Evolutionary conservation across 176 grass and related monocot species (phyloP).

Genomic region (Miscanthus lutarioriparius): DNA sequence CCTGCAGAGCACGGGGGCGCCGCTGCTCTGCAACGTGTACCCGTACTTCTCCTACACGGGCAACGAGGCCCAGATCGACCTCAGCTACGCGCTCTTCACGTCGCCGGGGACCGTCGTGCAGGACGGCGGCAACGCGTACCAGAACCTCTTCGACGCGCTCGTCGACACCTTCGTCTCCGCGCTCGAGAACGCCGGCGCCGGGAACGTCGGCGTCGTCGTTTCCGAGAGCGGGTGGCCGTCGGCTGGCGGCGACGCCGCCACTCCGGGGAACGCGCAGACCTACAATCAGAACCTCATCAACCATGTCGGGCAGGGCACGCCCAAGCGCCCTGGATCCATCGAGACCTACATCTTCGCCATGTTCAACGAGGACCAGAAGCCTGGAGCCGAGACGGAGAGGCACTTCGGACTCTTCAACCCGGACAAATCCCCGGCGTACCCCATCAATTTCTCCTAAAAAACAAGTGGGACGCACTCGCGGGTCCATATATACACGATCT

Average conservation of each 20-base stretch:
- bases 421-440: slow-evolving; percentile 45
- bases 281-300: slow-evolving; percentile 73
- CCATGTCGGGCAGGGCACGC: slow-evolving; percentile 54
- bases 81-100: slow-evolving; percentile 61
- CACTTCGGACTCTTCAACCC: slow-evolving; percentile 68
- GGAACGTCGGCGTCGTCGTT: slow-evolving; percentile 49
- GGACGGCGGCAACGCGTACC: slow-evolving; percentile 53
- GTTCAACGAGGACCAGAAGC: slow-evolving; percentile 71
- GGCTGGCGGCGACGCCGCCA: slow-evolving; percentile 17
- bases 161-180: slow-evolving; percentile 59
- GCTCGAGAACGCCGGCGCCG: slow-evolving; percentile 36
- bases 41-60: slow-evolving; percentile 57
- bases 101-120: slow-evolving; percentile 29
- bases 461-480: neutral
- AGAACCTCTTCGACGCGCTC: slow-evolving; percentile 62
- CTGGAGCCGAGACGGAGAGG: slow-evolving; percentile 11
- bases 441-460: slow-evolving; percentile 35
- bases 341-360: slow-evolving; percentile 72
- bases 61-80: neutral
- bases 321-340: slow-evolving; percentile 28
- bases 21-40: slow-evolving; percentile 61
- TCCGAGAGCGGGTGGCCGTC: slow-evolving; percentile 77
- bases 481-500: neutral
- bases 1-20: slow-evolving; percentile 46
- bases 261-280: slow-evolving; percentile 40